Base-by-base conservation (phyloP, 1,139 yeast genomes). In the Protomyces pachydermus region DNA sequence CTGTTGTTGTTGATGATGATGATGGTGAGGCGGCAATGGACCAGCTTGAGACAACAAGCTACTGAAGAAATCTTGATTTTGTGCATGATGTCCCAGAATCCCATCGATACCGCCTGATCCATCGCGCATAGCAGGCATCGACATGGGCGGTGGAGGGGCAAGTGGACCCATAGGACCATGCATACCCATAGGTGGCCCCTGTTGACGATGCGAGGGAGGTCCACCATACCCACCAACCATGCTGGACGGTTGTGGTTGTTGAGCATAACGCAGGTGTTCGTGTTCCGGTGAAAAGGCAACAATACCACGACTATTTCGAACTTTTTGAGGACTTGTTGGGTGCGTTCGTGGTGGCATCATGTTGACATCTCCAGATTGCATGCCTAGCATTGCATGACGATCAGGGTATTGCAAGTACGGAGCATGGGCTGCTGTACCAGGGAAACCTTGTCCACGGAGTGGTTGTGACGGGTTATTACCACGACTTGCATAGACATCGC, bases 21-120 rank as follows among this genome's bases (percentile, higher is more conserved):
- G 32, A 28, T 28, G 32, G 32, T 28, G 32, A 28, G 32, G 8
- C 8, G 32, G 32, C 32, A 28, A 28, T n/a, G 10, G 23, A 4
- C 54, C 42, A 14, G 62, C 34, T 16, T 28, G 52, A 3, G 56
- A 32, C 18, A 58, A 23, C 18, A 58, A 39, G 16, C 56, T 51
- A 16, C 56, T 51, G 32, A 58, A 58, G n/a, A 58, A 58, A 42
- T 58, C 62, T 39, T 58, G 62, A 52, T 58, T 58, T 32, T 58
- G 62, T 32, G 62, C 54, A 52, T 58, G 62, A 42, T 58, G 51
- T 14, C 25, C 42, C 45, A 58, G 10, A 16, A 58, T 58, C 9
- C 52, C 14, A 42, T 34, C 42, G 2, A 39, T 16, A 28, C 56
- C 56, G 5, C 28, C n/a, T 12, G 56, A 10, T 3, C 39, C 23